Percentiles rank a stretch among this genome's conserved stretches.
These are phyloP conservation scores for Penicillium sp. DNA, from an alignment of 2,329 filamentous ascomycete species.

Conservation along the genomic window DNA sequence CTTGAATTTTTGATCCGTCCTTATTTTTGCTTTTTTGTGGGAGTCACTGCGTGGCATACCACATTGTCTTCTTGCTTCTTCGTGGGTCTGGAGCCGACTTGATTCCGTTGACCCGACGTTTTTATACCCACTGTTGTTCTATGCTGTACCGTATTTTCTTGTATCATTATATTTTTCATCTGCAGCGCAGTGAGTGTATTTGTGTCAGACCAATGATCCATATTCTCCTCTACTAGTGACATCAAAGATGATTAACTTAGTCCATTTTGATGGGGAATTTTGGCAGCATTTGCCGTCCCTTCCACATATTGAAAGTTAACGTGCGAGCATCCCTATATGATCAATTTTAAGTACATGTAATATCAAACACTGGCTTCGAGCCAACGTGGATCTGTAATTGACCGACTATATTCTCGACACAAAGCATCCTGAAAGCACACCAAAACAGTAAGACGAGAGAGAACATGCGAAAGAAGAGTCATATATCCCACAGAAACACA, in stretches of 20 bases:
- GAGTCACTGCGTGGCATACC: not conserved
- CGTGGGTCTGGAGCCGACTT: not conserved
- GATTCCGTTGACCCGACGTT: not conserved
- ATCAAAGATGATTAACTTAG: too few relatives aligned
- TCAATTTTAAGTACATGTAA: not conserved
- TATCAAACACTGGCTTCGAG: not conserved
- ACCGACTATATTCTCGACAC: not conserved
- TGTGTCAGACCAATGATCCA: not conserved
- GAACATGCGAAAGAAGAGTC: too few relatives aligned
- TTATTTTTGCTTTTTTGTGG: not conserved
- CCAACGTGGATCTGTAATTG: too few relatives aligned
- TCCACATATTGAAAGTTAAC: not conserved
- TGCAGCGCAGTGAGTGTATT: not conserved
- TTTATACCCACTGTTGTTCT: conserved; percentile 5
- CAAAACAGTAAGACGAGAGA: not conserved
- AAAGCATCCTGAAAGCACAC: not conserved
- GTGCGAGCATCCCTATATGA: too few relatives aligned
- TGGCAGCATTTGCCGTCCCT: too few relatives aligned
- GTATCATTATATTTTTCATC: not conserved
- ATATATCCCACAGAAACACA: not conserved
- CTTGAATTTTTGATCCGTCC: conserved; percentile 16
- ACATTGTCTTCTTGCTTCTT: not conserved
- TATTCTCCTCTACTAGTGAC: too few relatives aligned
- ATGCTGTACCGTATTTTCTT: not conserved
- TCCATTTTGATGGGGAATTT: too few relatives aligned